Conservation (phyloP, 176 grass and related monocot species). For the Avena insularis region DNA sequence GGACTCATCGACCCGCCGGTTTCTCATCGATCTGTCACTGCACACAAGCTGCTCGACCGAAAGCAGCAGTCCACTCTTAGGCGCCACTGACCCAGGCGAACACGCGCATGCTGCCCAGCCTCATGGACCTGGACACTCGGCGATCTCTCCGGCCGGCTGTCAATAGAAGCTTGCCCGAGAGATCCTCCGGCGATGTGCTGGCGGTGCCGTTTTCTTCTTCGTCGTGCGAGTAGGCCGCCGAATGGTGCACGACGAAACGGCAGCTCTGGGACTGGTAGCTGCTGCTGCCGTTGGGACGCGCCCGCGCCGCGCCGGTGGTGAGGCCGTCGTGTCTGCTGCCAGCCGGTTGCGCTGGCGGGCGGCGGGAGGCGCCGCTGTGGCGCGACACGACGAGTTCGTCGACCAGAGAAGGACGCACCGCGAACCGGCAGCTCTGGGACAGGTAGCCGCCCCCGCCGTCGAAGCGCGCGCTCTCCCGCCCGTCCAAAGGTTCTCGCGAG, state of each 20-base stretch:
- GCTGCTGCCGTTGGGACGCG: neutral
- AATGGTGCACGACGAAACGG: constrained; percentile 36
- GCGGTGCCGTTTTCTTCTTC: neutral
- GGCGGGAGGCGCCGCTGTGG: neutral
- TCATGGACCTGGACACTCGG: constrained; percentile 26
- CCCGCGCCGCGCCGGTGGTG: neutral
- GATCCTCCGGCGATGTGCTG: neutral
- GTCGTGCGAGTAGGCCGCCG: constrained; percentile 29
- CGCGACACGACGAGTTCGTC: constrained; percentile 7
- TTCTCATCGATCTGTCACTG: neutral
- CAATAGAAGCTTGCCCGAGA: neutral
- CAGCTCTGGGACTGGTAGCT: constrained; percentile 31
- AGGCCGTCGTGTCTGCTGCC: neutral
- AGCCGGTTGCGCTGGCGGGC: neutral
- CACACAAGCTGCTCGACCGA: neutral
- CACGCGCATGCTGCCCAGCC: constrained; percentile 36
- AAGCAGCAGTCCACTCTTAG: neutral
- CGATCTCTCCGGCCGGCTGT: constrained; percentile 6
- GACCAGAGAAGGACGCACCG: constrained; percentile 12
- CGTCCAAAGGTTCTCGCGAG: no score
- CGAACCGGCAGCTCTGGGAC: constrained; percentile 48
- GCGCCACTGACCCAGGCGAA: constrained; percentile 37
- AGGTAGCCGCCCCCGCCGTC: neutral
- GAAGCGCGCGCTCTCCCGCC: neutral
- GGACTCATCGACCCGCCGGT: neutral